Evolutionary conservation across 1,284 basidiomycete species (phyloP).

Genomic region (Naganishia sp.): DNA sequence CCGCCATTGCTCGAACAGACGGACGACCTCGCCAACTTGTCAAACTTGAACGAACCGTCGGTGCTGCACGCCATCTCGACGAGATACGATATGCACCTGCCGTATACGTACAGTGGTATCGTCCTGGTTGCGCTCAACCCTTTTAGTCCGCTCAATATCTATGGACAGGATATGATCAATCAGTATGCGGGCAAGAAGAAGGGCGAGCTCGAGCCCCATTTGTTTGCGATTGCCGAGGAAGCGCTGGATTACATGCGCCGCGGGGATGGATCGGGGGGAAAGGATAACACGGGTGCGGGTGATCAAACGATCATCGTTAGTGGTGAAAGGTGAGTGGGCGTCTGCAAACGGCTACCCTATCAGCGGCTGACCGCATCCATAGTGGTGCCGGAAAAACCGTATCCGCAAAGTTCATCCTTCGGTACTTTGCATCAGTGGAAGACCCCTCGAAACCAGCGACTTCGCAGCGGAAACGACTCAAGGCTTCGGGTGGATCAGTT

Average conservation of each 20-base stretch:
- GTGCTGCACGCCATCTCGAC: conserved; percentile 96
- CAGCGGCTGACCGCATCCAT: background rate
- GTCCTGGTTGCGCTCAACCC: conserved; percentile 90
- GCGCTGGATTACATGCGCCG: conserved; percentile 91
- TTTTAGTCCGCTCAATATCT: conserved; percentile 88
- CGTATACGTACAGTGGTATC: conserved; percentile 99
- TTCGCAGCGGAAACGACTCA: conserved; percentile 37
- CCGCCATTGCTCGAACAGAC: conserved; percentile 94
- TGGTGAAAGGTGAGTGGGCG: conserved; percentile 78
- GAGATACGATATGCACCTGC: conserved; percentile 93
- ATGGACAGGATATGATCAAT: conserved; percentile 96
- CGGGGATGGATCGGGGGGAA: conserved; percentile 57
- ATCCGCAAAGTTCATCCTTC: conserved; percentile 98
- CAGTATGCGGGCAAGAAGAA: conserved; percentile 89
- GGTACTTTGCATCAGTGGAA: conserved; percentile 97
- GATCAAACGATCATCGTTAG: conserved; percentile 99
- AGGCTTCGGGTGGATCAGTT: conserved; percentile 20
- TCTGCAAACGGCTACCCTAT: conserved; percentile 24
- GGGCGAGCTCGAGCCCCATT: conserved; percentile 94
- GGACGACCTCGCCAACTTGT: conserved; percentile 96
- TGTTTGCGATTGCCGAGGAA: conserved; percentile 97
- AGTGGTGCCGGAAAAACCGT: conserved; percentile 99
- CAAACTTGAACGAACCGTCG: conserved; percentile 94
- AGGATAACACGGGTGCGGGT: conserved; percentile 64
- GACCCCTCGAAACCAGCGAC: conserved; percentile 61